Base-by-base conservation (phyloP, 805 yeast genomes). In the Sugiyamaella mastotermitis region DNA sequence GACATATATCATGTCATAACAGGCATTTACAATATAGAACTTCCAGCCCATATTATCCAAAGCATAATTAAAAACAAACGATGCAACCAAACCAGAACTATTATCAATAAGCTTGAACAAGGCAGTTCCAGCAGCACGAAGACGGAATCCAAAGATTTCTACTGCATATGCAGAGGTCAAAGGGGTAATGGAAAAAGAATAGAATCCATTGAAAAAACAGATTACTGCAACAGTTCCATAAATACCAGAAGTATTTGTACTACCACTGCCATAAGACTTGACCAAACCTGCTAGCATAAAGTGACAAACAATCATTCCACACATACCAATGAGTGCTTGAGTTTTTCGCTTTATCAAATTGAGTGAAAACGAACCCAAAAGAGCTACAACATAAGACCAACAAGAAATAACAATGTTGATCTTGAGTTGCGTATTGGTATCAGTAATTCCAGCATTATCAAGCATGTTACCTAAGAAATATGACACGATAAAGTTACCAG, bases 401-500 rank as follows among this genome's bases (percentile, higher is more conserved):
- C 31, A 14, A 13, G 33, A 14, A 18, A 40, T 29, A 29, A 42
- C 35, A 10, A 22, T 32, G 18, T 45, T 45, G 18, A 45, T 41
- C 11, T 28, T 31, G 10, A 38, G 31, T 31, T 40, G 45, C 4
- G 26, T 22, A 13, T 31, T 17, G 19, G 40, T n/a, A 33, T 29
- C 19, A n/a, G 72, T 71, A 48, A 74, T 69, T 42, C 80, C 80
- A 51, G 74, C 71, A 17, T 74, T 67, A 42, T 60, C 52, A 44
- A 75, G 62, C 11, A 76, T 79, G 47, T 64, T 63, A 44, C 62
- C 61, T 46, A 73, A 55, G 55, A 71, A 73, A 61, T 72, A 73
- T 13, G 45, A 33, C 2, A 40, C 23, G 5, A 45, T 17, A 9
- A 42, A 45, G 33, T 45, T 45, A 5, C 47, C 49, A 20, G 35